A percentile compares a stretch with the other conserved stretches of the same genome.
phyloP scores from a whole-genome alignment of 768 basidiomycete species.

The Auricularia sp. region DNA sequence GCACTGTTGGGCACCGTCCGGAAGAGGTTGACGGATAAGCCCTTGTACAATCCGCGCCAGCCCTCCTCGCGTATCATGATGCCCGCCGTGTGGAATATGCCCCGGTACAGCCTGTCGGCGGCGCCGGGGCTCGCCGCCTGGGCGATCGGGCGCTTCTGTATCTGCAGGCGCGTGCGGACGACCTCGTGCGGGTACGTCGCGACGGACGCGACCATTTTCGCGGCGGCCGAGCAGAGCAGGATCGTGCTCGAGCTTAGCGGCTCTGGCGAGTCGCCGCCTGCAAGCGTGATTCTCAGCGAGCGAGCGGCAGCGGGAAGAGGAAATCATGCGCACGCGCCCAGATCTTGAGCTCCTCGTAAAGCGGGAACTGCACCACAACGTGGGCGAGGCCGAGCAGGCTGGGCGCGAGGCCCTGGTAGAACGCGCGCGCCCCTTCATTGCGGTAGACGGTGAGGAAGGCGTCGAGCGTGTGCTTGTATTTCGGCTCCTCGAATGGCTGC shows the following conservation, averaged over 20 bases:
- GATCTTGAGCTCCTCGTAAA: constrained; percentile 88
- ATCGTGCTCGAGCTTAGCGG: constrained; percentile 54
- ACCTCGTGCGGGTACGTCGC: constrained; percentile 99
- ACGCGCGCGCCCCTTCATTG: constrained; percentile 75
- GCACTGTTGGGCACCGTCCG: constrained; percentile 95
- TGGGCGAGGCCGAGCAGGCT: constrained; percentile 87
- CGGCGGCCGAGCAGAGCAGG: constrained; percentile 80
- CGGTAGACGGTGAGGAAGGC: constrained; percentile 85
- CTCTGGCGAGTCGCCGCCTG: constrained; percentile 37
- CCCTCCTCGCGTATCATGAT: constrained; percentile 76
- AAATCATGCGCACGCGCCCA: constrained; percentile 64
- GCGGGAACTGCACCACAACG: constrained; percentile 94
- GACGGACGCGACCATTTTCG: constrained; percentile 93
- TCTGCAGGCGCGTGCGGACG: constrained; percentile 93
- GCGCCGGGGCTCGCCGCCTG: constrained; percentile 28
- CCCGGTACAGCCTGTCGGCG: constrained; percentile 26
- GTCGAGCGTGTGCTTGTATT: constrained; percentile 84
- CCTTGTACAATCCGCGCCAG: constrained; percentile 84
- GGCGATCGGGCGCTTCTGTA: constrained; percentile 57
- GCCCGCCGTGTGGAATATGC: constrained; percentile 63
- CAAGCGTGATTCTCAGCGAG: constrained; percentile 1
- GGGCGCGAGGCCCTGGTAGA: constrained; percentile 92
- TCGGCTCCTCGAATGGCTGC: constrained; percentile 64
- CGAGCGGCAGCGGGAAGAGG: constrained; percentile 8
- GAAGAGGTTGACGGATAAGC: constrained; percentile 86